Evolutionary conservation across 768 basidiomycete genomes (phyloP).

Genomic region (Hirschioporus abietinus): DNA sequence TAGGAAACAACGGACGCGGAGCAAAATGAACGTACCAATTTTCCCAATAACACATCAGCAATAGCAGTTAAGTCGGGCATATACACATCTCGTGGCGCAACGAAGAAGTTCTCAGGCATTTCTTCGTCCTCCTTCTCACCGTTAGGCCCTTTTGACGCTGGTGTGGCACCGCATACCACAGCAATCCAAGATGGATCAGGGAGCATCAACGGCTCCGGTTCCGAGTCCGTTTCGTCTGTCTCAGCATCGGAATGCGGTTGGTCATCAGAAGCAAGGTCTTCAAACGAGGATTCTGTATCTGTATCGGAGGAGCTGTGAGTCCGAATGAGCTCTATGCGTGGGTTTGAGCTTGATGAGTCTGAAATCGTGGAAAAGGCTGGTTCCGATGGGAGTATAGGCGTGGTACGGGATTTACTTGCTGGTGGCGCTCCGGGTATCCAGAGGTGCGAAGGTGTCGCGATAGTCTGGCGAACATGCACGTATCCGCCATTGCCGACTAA

Average conservation of each 20-base stretch:
- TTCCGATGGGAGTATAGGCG: conserved; percentile 14
- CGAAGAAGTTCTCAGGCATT: conserved; percentile 66
- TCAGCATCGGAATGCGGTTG: conserved; percentile 13
- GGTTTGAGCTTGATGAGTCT: neutral
- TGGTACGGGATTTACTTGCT: conserved; percentile 30
- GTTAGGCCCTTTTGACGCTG: conserved; percentile 48
- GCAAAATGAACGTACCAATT: conserved; percentile 48
- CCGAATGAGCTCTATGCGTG: conserved; percentile 14
- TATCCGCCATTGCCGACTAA: neutral
- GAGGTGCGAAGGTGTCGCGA: conserved; percentile 50
- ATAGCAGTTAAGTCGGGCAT: conserved; percentile 78
- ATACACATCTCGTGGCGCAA: conserved; percentile 72
- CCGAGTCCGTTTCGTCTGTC: conserved; percentile 17
- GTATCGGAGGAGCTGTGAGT: conserved; percentile 31
- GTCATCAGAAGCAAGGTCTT: conserved; percentile 6
- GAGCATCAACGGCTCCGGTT: conserved; percentile 35
- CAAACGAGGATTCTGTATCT: conserved; percentile 12
- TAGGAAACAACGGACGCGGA: neutral
- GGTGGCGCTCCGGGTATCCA: conserved; percentile 58
- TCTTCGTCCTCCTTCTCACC: conserved; percentile 26
- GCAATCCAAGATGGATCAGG: conserved; percentile 74
- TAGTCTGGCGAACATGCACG: conserved; percentile 2
- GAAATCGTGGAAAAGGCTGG: conserved; percentile 13
- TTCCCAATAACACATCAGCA: conserved; percentile 72
- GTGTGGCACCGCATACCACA: conserved; percentile 54